A percentile compares a stretch with the other conserved stretches of the same genome.
These are phyloP conservation scores for Blastomyces emzantsi DNA, from an alignment of 2,329 filamentous ascomycete genomes.

Conservation along the genomic window DNA sequence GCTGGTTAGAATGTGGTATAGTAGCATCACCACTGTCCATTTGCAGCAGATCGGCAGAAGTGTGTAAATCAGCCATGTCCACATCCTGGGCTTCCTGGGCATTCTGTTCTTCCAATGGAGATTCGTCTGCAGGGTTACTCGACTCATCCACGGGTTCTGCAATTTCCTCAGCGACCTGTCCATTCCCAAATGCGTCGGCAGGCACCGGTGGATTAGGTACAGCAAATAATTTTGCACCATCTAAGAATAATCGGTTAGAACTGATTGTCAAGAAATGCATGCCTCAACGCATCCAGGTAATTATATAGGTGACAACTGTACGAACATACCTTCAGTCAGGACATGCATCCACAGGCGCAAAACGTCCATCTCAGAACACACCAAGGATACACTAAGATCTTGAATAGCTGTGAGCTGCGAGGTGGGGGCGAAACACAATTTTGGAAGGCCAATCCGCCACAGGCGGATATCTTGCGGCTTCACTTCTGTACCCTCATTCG, in stretches of 20 bases:
- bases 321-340: slow-evolving; percentile 28
- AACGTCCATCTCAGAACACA: slow-evolving; percentile 20
- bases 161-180: slow-evolving; percentile 22
- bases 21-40: background rate
- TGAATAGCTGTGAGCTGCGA: slow-evolving; percentile 29
- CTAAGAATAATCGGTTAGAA: slow-evolving; percentile 17
- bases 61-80: background rate
- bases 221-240: slow-evolving; percentile 30
- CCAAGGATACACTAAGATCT: slow-evolving; percentile 24
- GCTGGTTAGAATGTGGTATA: background rate
- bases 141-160: background rate
- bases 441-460: slow-evolving; percentile 33
- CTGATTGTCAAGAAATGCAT: background rate
- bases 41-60: background rate
- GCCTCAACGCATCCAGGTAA: background rate
- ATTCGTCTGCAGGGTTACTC: slow-evolving; percentile 10
- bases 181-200: slow-evolving; percentile 20
- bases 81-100: background rate
- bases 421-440: slow-evolving; percentile 26
- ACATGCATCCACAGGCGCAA: slow-evolving; percentile 34
- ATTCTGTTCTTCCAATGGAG: background rate
- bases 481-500: slow-evolving; percentile 20
- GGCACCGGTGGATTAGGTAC: slow-evolving; percentile 26
- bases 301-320: background rate
- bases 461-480: slow-evolving; percentile 31